phyloP scores from a whole-genome alignment of 148 eudicot genomes.

The Chenopodium album region DNA sequence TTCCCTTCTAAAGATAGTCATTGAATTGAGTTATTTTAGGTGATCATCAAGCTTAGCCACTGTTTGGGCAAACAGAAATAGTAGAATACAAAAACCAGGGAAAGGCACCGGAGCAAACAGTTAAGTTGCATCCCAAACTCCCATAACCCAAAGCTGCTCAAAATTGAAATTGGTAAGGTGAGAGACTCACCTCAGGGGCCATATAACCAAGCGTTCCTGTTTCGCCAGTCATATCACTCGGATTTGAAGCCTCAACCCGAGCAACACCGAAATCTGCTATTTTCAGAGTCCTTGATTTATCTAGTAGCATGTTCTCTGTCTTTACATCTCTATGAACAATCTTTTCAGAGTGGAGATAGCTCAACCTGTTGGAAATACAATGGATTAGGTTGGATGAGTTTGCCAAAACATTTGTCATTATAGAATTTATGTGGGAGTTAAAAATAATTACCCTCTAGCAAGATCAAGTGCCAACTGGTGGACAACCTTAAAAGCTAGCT shows the following conservation, averaged over 20 bases:
- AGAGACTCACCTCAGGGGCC: slow-evolving; percentile 86
- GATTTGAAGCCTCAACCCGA: slow-evolving; percentile 98
- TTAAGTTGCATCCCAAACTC: not conserved
- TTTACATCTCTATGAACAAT: slow-evolving; percentile 97
- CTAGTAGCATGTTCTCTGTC: slow-evolving; percentile 95
- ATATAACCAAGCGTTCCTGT: slow-evolving; percentile 98
- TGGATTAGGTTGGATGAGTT: slow-evolving; percentile 3
- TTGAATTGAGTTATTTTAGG: not conserved
- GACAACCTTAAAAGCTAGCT: slow-evolving; percentile 77
- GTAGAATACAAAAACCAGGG: not conserved
- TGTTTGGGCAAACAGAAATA: not conserved
- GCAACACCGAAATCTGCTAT: slow-evolving; percentile 99
- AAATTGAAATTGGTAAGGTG: not conserved
- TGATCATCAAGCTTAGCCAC: not conserved
- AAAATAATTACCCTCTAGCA: slow-evolving; percentile 70
- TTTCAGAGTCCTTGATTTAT: slow-evolving; percentile 84
- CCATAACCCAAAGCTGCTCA: not conserved
- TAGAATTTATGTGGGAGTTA: not conserved
- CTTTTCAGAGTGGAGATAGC: slow-evolving; percentile 93
- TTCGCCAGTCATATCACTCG: slow-evolving; percentile 97
- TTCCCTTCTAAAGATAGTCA: not conserved
- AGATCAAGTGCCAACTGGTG: slow-evolving; percentile 82
- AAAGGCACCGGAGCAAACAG: not conserved
- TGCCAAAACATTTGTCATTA: not conserved
- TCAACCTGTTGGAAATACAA: slow-evolving; percentile 51